A percentile compares a stretch with the other conserved stretches of the same genome.
phyloP scores from a whole-genome alignment of 108 stramenopile species.

The Cafeteria roenbergensis region DNA sequence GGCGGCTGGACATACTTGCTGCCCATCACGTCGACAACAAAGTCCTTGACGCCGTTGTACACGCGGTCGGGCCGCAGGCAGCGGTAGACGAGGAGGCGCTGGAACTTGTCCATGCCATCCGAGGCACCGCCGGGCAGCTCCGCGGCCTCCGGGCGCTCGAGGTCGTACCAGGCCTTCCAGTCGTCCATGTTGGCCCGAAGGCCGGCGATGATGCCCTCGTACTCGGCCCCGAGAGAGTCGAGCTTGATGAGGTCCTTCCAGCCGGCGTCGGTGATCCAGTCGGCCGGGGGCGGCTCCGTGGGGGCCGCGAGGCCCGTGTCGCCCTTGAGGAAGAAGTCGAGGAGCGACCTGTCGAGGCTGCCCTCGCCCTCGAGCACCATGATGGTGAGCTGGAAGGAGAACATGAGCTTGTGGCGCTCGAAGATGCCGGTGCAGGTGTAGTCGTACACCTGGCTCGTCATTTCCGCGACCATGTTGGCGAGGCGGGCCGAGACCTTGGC shows the following conservation, averaged over 20 bases:
- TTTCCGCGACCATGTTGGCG: conserved; percentile 41
- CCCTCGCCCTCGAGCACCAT: conserved; percentile 51
- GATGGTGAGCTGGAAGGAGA: conserved; percentile 37
- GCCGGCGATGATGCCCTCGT: conserved; percentile 21
- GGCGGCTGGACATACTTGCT: conserved; percentile 59
- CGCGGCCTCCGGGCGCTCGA: conserved; percentile 45
- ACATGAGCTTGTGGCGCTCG: conserved; percentile 62
- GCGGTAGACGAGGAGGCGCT: conserved; percentile 38
- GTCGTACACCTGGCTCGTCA: conserved; percentile 49
- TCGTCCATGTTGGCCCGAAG: not conserved
- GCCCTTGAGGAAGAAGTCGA: conserved; percentile 59
- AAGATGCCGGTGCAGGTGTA: conserved; percentile 61
- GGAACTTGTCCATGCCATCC: conserved; percentile 27
- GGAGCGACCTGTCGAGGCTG: conserved; percentile 27
- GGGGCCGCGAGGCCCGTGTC: conserved; percentile 44
- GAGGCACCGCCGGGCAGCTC: conserved; percentile 31
- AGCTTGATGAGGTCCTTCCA: conserved; percentile 52
- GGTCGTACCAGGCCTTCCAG: conserved; percentile 56
- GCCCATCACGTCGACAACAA: conserved; percentile 38
- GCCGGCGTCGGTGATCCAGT: conserved; percentile 39
- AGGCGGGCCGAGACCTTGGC: conserved; percentile 44
- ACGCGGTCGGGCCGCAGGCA: conserved; percentile 53
- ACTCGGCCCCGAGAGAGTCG: conserved; percentile 24
- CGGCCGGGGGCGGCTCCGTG: conserved; percentile 17
- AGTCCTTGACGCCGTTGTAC: conserved; percentile 53